Conservation (phyloP, 139 green algal species). For the Volvox reticuliferus region DNA sequence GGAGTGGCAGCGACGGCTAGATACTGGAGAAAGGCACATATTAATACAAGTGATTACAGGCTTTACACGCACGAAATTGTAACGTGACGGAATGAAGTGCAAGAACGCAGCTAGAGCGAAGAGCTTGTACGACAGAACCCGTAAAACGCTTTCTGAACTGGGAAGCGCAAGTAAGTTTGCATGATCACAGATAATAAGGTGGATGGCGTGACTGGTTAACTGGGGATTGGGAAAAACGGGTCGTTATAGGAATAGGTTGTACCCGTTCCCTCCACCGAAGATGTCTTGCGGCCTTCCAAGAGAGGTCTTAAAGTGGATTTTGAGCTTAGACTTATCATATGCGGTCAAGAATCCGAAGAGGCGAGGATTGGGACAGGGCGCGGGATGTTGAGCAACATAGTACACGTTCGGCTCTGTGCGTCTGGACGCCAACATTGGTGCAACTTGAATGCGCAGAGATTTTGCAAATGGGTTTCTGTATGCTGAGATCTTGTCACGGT, state of each 20-base stretch:
- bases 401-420: neutral
- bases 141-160: neutral
- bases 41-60: too few species aligned
- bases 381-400: neutral
- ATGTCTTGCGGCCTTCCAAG: conserved; percentile 50
- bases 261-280: neutral
- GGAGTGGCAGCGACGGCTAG: too few species aligned
- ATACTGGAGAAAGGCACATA: too few species aligned
- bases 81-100: too few species aligned
- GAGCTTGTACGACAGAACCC: too few species aligned
- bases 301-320: conserved; percentile 71
- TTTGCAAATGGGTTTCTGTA: conserved; percentile 80
- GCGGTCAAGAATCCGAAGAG: conserved; percentile 68
- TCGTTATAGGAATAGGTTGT: neutral
- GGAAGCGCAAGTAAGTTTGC: neutral
- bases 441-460: conserved; percentile 52
- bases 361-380: conserved; percentile 34
- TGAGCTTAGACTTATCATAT: conserved; percentile 72
- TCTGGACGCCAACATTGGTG: neutral
- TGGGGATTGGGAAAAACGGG: neutral
- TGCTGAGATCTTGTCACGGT: conserved; percentile 77
- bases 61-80: too few species aligned
- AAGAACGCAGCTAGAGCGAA: too few species aligned
- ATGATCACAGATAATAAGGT: neutral
- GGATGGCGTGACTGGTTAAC: neutral